A percentile compares a stretch with the other conserved stretches of the same genome.
Conservation (phyloP, 805 yeast genomes). For the Candida maesae region DNA sequence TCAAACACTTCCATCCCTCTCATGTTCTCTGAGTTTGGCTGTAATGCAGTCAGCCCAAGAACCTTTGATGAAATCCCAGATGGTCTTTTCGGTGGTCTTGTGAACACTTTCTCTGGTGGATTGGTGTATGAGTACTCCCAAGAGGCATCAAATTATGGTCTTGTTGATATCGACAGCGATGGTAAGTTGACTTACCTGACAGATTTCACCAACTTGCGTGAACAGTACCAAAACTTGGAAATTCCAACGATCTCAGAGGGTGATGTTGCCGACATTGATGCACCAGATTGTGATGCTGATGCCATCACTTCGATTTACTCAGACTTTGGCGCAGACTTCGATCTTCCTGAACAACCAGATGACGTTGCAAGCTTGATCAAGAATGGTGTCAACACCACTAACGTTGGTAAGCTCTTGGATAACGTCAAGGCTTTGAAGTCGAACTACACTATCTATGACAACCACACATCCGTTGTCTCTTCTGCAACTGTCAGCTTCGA, state of each 20-base stretch:
- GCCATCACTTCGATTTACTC: slow-evolving; percentile 34
- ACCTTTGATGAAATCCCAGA: slow-evolving; percentile 75
- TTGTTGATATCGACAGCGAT: slow-evolving; percentile 50
- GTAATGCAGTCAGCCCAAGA: slow-evolving; percentile 74
- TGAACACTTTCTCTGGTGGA: slow-evolving; percentile 76
- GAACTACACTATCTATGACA: slow-evolving; percentile 37
- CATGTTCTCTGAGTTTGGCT: slow-evolving; percentile 77
- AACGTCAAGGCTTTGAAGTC: slow-evolving; percentile 35
- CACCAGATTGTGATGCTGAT: slow-evolving; percentile 39
- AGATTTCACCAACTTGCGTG: slow-evolving; percentile 51
- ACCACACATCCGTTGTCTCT: slow-evolving; percentile 31
- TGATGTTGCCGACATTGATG: slow-evolving; percentile 30
- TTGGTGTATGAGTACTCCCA: slow-evolving; percentile 87
- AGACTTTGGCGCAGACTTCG: slow-evolving; percentile 43
- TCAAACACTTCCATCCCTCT: slow-evolving; percentile 60
- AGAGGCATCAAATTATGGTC: slow-evolving; percentile 75
- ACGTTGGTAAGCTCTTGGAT: slow-evolving; percentile 41
- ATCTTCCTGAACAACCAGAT: slow-evolving; percentile 45
- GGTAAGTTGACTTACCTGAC: slow-evolving; percentile 37
- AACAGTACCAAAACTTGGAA: slow-evolving; percentile 35
- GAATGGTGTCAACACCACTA: slow-evolving; percentile 44
- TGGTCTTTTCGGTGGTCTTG: slow-evolving; percentile 65
- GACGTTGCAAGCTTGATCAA: slow-evolving; percentile 41
- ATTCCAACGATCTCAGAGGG: slow-evolving; percentile 37
- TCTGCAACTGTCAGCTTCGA: slow-evolving; percentile 37